Percentiles rank a stretch among this genome's conserved stretches.
phyloP scores from a whole-genome alignment of 306 rosid species.

The Cicer bijugum region DNA sequence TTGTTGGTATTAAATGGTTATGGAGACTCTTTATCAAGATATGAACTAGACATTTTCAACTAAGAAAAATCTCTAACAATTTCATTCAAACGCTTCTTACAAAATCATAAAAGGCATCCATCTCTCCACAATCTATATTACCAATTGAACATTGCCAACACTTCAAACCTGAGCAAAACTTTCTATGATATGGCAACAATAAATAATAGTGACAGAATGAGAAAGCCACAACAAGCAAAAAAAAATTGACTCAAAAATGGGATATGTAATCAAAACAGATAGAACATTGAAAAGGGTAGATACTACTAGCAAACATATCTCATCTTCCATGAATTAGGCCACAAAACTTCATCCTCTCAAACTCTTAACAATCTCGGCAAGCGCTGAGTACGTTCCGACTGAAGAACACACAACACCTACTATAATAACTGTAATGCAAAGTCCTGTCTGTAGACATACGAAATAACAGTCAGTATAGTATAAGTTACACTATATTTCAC shows the following conservation, averaged over 20 bases:
- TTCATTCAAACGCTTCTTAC: conserved; percentile 8
- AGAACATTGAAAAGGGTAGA: conserved; percentile 16
- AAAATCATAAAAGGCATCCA: neutral
- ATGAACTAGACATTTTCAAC: conserved; percentile 12
- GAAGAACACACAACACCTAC: conserved; percentile 63
- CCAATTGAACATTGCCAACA: neutral
- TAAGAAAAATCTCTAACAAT: neutral
- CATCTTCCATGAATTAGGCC: conserved; percentile 14
- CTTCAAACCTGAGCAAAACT: conserved; percentile 42
- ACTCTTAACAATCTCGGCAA: conserved; percentile 62
- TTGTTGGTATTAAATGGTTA: neutral
- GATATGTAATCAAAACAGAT: conserved; percentile 28
- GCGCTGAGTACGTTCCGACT: conserved; percentile 81
- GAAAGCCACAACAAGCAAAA: neutral
- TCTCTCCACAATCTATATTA: conserved; percentile 33
- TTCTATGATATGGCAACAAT: conserved; percentile 34
- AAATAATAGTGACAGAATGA: conserved; percentile 29
- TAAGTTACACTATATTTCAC: conserved; percentile 7
- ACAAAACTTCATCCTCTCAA: conserved; percentile 56
- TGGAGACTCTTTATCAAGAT: conserved; percentile 15
- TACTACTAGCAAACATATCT: conserved; percentile 9
- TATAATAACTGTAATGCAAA: conserved; percentile 61
- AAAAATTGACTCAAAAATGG: conserved; percentile 47
- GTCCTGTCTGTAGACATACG: conserved; percentile 53
- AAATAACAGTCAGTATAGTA: neutral